Conservation (phyloP, 1,139 yeast genomes). For the Zygotorulaspora mrakii region DNA sequence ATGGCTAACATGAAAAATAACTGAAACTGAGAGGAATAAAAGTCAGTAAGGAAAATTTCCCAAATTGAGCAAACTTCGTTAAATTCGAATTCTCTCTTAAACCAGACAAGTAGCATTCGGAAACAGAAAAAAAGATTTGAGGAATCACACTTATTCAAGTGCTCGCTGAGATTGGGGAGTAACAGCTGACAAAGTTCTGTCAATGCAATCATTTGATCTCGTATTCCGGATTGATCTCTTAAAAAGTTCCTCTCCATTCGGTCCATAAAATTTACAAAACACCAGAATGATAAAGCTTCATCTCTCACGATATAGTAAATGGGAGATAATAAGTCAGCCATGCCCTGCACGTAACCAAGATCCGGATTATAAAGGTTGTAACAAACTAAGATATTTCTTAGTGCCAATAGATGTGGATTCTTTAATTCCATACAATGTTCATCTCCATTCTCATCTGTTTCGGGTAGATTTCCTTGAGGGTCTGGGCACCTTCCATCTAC, state of each 20-base stretch:
- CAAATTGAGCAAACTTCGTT: slow-evolving; percentile 73
- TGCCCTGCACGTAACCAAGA: slow-evolving; percentile 95
- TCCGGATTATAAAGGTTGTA: slow-evolving; percentile 80
- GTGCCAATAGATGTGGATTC: slow-evolving; percentile 63
- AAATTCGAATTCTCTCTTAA: slow-evolving; percentile 85
- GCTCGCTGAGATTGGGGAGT: slow-evolving; percentile 80
- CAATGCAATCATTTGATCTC: slow-evolving; percentile 76
- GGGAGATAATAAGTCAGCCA: slow-evolving; percentile 91
- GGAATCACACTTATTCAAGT: slow-evolving; percentile 82
- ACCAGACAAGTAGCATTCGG: slow-evolving; percentile 93
- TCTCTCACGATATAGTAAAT: slow-evolving; percentile 73
- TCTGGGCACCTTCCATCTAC: slow-evolving; percentile 33
- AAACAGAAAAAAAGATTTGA: slow-evolving; percentile 89
- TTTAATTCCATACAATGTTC: slow-evolving; percentile 54
- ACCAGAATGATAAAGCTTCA: slow-evolving; percentile 82
- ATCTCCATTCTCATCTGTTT: slow-evolving; percentile 50
- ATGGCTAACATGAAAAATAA: slow-evolving; percentile 83
- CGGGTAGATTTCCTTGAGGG: slow-evolving; percentile 38
- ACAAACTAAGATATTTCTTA: slow-evolving; percentile 78
- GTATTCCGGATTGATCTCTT: slow-evolving; percentile 90
- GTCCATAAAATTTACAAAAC: slow-evolving; percentile 84
- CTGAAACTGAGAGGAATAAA: slow-evolving; percentile 79
- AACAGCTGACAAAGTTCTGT: slow-evolving; percentile 82
- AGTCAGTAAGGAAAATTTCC: slow-evolving; percentile 92
- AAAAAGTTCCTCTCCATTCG: slow-evolving; percentile 93